These are phyloP conservation scores for Fusarium napiforme DNA, from an alignment of 2,329 filamentous ascomycete genomes.

Conservation along the genomic window DNA sequence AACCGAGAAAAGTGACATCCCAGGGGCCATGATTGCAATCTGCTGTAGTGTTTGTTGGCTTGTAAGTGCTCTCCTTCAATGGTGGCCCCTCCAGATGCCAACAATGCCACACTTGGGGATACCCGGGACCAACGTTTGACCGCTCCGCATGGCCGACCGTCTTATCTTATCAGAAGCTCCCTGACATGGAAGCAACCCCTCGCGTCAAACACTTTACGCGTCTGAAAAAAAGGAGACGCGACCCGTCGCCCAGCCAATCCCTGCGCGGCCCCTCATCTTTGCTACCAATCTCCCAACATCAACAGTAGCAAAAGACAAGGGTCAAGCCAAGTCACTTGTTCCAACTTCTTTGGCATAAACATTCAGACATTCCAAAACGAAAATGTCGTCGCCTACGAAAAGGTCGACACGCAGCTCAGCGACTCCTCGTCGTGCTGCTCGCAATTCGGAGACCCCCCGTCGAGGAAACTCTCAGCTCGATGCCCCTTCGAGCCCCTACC, in stretches of 20 bases:
- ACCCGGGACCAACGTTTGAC: constrained; percentile 48
- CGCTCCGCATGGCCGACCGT: constrained; percentile 30
- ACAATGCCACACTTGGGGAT: constrained; percentile 39
- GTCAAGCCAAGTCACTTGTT: constrained; percentile 11
- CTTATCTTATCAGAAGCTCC: constrained; percentile 9
- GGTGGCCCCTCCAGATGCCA: constrained; percentile 48
- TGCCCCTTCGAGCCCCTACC: constrained; percentile 82
- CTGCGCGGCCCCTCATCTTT: constrained; percentile 41
- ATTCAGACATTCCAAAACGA: constrained; percentile 17
- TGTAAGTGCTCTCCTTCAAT: constrained; percentile 33
- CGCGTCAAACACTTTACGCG: constrained; percentile 57
- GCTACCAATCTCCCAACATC: constrained; percentile 38
- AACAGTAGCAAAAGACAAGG: constrained; percentile 32
- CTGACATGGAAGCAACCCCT: not conserved
- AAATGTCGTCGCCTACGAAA: constrained; percentile 58
- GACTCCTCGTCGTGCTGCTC: constrained; percentile 55
- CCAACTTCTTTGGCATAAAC: constrained; percentile 18
- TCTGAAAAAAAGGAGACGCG: constrained; percentile 41
- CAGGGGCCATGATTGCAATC: constrained; percentile 70
- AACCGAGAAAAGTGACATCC: constrained; percentile 80
- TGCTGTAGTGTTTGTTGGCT: constrained; percentile 31
- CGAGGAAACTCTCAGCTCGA: constrained; percentile 56
- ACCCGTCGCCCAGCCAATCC: constrained; percentile 42
- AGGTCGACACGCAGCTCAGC: constrained; percentile 62
- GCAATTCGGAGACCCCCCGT: constrained; percentile 59